Base-by-base conservation (phyloP, 2,329 filamentous ascomycete species). In the Bipolaris zeicola region DNA sequence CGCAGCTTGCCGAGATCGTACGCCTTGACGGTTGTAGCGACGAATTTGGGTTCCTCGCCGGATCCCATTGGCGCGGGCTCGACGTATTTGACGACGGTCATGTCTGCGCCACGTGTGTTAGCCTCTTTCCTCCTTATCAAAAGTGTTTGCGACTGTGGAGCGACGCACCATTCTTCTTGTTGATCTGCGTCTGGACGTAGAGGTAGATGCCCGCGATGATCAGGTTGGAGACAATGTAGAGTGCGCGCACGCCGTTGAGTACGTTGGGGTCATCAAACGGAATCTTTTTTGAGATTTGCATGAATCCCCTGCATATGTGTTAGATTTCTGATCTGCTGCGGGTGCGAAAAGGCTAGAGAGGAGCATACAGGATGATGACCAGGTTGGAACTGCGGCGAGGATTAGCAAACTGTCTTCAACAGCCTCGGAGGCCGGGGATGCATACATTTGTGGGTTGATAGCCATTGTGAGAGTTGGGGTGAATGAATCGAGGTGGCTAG, bases 51-150 rank as follows among this genome's bases (percentile, higher is more conserved):
- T 80, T 97, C 93, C 79, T 98, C 95, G 72, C 89, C 86, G 69
- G 91, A 96, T 70, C 95, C 95, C 88, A 97, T 91, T 42, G 92
- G 88, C 5, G 95, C 87, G 42, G 93, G 94, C 82, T 99, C 95
- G 76, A 99, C 93, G 81, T 99, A 99, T 82, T 99, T 98, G 76
- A 99, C 88, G 3, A 95, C 96, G 22, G 93, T 96, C 81, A 97
- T 86, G 76, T 99, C 95, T 98, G 74, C 10, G 7, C 3, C 11
- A 14, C 5, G 1, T 34, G 26, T 49, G 43, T 72, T 55, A 70
- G 66, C 61, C 39, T 18, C 13, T 11, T n/a, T 38, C 16, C 18
- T 42, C 22, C 7, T 16, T 24, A n/a, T 7, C 10, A 5, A n/a
- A 13, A 41, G 8, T 22, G 3, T 5, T 20, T 6, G 26, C 8